These are phyloP conservation scores for Achaetomium macrosporum DNA, from an alignment of 2,329 filamentous ascomycete species.

Conservation along the genomic window DNA sequence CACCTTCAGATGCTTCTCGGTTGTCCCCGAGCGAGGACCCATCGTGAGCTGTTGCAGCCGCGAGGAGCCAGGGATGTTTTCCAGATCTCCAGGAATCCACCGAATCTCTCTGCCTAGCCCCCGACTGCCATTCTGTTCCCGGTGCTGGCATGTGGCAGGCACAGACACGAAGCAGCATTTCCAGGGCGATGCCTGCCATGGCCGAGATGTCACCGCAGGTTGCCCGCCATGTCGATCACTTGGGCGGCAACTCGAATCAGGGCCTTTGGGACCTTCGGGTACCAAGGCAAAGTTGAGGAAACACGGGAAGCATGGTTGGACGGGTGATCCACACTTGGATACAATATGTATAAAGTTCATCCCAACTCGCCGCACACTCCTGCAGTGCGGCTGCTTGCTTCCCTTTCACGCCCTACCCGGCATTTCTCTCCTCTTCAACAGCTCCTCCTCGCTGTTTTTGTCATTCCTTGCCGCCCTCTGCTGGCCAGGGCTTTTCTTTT, in stretches of 20 bases:
- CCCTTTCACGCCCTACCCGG: slow-evolving; percentile 3
- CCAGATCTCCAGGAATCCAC: background rate
- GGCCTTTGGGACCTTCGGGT: slow-evolving; percentile 4
- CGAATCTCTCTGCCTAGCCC: background rate
- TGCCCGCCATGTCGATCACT: slow-evolving; percentile 5
- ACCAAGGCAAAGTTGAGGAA: slow-evolving; percentile 4
- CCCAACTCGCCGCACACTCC: slow-evolving; percentile 9
- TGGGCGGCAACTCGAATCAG: slow-evolving; percentile 18
- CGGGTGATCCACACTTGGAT: background rate
- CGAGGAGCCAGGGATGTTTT: background rate
- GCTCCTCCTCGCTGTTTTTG: background rate
- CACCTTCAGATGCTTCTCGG: slow-evolving; percentile 13
- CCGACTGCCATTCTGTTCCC: background rate
- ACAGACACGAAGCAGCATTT: slow-evolving; percentile 7
- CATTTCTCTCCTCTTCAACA: background rate
- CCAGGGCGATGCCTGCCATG: slow-evolving; percentile 10
- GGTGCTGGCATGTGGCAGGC: slow-evolving; percentile 6
- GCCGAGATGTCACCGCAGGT: background rate
- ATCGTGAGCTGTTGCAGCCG: slow-evolving; percentile 2
- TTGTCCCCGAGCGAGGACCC: slow-evolving; percentile 8
- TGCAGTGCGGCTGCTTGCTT: slow-evolving; percentile 6
- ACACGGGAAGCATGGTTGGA: slow-evolving; percentile 14
- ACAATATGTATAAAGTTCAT: slow-evolving; percentile 20
- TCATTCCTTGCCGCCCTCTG: slow-evolving; percentile 12
- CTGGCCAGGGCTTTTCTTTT: slow-evolving; percentile 12